Evolutionary conservation across 169 alveolate genomes (phyloP).

Genomic region (Cryptosporidium ryanae): DNA sequence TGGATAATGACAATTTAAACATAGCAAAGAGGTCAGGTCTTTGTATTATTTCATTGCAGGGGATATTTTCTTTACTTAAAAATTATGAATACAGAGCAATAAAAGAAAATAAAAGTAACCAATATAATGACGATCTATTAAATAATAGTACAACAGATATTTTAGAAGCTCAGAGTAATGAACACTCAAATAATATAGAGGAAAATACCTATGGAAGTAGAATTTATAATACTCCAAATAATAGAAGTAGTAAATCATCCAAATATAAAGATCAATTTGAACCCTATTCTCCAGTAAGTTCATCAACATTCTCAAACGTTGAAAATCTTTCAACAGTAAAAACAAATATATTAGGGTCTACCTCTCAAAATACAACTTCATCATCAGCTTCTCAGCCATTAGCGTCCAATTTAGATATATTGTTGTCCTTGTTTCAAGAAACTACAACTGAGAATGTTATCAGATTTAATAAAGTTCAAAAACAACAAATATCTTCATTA

Average conservation of each 20-base stretch:
- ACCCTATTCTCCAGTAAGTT: conserved; percentile 25
- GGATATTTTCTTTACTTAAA: conserved; percentile 43
- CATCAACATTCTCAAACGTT: conserved; percentile 15
- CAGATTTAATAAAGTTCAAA: conserved; percentile 34
- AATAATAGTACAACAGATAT: background rate
- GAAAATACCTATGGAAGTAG: no score
- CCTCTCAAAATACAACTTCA: conserved; percentile 14
- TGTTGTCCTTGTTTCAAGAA: conserved; percentile 21
- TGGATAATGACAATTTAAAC: background rate
- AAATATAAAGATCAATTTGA: conserved; percentile 8
- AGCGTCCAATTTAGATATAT: conserved; percentile 55
- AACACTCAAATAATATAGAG: no score
- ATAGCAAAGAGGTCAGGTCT: conserved; percentile 2
- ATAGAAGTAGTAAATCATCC: background rate
- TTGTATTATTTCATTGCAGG: conserved; percentile 53
- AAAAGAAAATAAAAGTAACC: conserved; percentile 6
- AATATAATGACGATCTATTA: background rate
- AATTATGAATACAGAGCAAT: conserved; percentile 25
- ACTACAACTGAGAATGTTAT: background rate
- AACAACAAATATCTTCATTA: conserved; percentile 41
- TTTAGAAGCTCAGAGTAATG: no score
- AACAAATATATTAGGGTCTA: conserved; percentile 23
- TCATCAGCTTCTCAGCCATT: conserved; percentile 72
- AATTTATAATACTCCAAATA: conserved; percentile 32
- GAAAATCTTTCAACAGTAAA: conserved; percentile 45